Base-by-base conservation (phyloP, 371 early-diverging fungal species). In the Nematocida minor region DNA sequence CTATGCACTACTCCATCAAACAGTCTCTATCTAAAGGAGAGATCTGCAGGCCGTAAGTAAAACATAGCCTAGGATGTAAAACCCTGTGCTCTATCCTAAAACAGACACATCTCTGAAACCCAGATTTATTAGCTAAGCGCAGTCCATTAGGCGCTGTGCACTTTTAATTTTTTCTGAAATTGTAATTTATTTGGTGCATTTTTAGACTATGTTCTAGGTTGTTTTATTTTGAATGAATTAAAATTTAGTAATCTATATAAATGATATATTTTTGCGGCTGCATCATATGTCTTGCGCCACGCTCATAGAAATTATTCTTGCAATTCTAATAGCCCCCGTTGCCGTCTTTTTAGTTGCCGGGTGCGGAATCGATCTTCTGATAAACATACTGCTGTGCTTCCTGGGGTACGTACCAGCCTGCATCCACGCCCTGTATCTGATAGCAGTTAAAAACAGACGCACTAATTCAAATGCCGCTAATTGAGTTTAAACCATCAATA, bases 301-400 rank as follows among this genome's bases (percentile, higher is more conserved):
- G 27, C 20, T 74, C 4, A 31, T 74, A 31, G 77, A 74, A 40
- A 66, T 74, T 29, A 31, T 74, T 16, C 3, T 62, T 9, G 90
- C 88, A 32, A 87, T 91, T 55, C 86, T 91, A 67, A 85, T 90
- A 41, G 91, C 91, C 32, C 91, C 91, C 20, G 78, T 89, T 20
- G 88, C 88, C 47, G 90, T 89, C 11, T 85, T 89, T 77, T 71
- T 88, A 6, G 87, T 88, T 57, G 85, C 88, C 66, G 90, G 92
- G 20, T 90, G 90, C 84, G 85, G 86, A 6, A 57, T 67, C 2
- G 67, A 67, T 18, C 31, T 67, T n/a, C 14, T 67, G 6, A 41
- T 54, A 16, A 67, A 67, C 38, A 7, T 55, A n/a, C 48, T 60
- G 20, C 36, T 60, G 27, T 55, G 32, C 32, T 46, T 54, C 11